A percentile compares a stretch with the other conserved stretches of the same genome.
phyloP scores from a whole-genome alignment of 1,284 basidiomycete genomes.

The Sanghuangporus weigelae region DNA sequence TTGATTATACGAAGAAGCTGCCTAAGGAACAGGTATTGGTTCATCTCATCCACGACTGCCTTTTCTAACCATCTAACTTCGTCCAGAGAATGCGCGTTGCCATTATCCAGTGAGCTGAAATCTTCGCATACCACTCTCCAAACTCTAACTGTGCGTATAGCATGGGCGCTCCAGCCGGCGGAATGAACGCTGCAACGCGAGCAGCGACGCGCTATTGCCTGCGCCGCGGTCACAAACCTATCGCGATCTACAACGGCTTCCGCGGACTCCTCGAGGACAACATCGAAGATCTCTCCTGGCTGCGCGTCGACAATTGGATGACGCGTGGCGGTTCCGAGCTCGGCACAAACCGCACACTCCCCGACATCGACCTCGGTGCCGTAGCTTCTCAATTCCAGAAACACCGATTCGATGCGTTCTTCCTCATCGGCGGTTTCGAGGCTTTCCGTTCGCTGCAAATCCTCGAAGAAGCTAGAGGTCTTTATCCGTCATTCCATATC shows the following conservation, averaged over 20 bases:
- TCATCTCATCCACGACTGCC: neutral
- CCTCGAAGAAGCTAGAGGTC: slow-evolving; percentile 74
- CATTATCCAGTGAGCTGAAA: slow-evolving; percentile 9
- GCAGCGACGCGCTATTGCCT: slow-evolving; percentile 93
- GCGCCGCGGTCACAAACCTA: slow-evolving; percentile 85
- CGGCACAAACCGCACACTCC: slow-evolving; percentile 90
- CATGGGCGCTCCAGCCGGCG: slow-evolving; percentile 94
- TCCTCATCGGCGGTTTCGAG: slow-evolving; percentile 97
- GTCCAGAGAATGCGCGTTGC: slow-evolving; percentile 16
- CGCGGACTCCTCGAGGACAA: slow-evolving; percentile 89
- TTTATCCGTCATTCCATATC: slow-evolving; percentile 90
- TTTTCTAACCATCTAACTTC: neutral
- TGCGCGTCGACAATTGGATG: slow-evolving; percentile 96
- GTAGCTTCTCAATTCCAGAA: slow-evolving; percentile 90
- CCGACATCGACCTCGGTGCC: slow-evolving; percentile 80
- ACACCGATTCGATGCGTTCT: slow-evolving; percentile 74
- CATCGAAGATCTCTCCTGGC: slow-evolving; percentile 86
- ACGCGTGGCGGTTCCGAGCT: slow-evolving; percentile 97
- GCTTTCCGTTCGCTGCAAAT: slow-evolving; percentile 79
- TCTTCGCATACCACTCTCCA: neutral
- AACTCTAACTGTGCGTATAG: slow-evolving; percentile 34
- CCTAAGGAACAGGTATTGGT: slow-evolving; percentile 55
- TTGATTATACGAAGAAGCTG: slow-evolving; percentile 56
- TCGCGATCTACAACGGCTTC: slow-evolving; percentile 95
- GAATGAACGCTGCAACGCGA: slow-evolving; percentile 97